Evolutionary conservation across 352 stramenopile genomes (phyloP), one percentile per base, ranked within the genome.

Genomic region (Globisporangium okanoganense): DNA sequence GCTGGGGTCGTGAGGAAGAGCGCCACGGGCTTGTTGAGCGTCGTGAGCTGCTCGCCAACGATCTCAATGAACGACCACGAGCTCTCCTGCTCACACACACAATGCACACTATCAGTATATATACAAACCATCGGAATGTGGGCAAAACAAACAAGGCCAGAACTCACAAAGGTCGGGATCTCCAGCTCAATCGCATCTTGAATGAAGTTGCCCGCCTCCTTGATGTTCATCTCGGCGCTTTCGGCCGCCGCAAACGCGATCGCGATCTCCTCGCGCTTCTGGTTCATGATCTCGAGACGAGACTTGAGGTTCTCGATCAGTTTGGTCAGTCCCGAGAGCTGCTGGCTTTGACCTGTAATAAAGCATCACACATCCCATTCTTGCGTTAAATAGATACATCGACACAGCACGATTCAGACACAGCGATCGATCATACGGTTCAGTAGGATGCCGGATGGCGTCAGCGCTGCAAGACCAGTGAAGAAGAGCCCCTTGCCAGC

Each of bases 401-500:
- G 14, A 41, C 4, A 40, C 40, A 56, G 20, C n/a, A n/a, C n/a
- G n/a, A n/a, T n/a, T 29, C 0, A 12, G 7, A 50, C 27, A 33
- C 18, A 53, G 2, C 33, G 31, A 56, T 13, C 27, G 5, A 29
- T n/a, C 79, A 58, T 86, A 95, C 86, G 85, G 59, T 75, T 91
- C 10, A 95, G 72, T 71, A 95, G 89, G 60, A 95, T 90, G 43
- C 79, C 82, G n/a, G 84, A 95, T 22, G 84, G 86, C 2, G 86
- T 92, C 29, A 95, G 40, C 1, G 86, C 84, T 1, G 86, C 86
- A 8, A 91, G 71, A 14, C 86, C 86, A 7, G 84, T 82, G 61
- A 93, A 79, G 64, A 95, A 91, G 31, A 95, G 74, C 33, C 86
- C 85, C 64, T 95, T 95, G 61, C 86, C 86, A 2, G 86, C 86